Base-by-base conservation (phyloP, 2,329 filamentous ascomycete species). In the Plectosphaerella cucumerina region DNA sequence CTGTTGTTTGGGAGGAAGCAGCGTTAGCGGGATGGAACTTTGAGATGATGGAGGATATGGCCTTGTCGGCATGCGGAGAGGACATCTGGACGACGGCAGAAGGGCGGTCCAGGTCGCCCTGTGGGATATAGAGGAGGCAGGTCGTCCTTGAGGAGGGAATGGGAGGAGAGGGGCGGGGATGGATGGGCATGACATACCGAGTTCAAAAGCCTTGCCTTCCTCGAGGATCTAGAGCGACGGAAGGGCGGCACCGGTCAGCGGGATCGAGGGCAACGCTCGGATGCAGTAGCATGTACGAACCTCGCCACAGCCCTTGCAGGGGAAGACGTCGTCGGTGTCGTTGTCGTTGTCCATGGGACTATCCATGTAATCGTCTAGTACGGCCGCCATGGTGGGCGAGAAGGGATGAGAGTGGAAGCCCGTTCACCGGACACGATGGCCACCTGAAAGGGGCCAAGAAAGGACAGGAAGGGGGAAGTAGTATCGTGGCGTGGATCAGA, bases 121-220 rank as follows among this genome's bases (percentile, higher is more conserved):
- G 26, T 31, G 9, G 26, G 39, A 23, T 23, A 21, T 20, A 34
- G 39, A 21, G 42, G 33, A 33, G 34, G 26, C 12, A 22, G 31
- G 22, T 21, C 34, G 33, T 44, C 12, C 5, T 15, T 31, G 31
- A 14, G 10, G 14, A 26, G 33, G 15, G 35, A 43, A 51, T 44
- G 37, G 43, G 21, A n/a, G 44, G 26, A 35, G 44, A 48, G 41
- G 35, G 18, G 14, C 33, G 22, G 21, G n/a, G 35, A 21, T 47
- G 35, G 43, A 17, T 47, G 45, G 17, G 52, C 46, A 31, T 39
- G 42, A 76, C 79, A 52, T 77, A 97, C 93, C 91, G 63, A 99
- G 81, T 74, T 99, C 94, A 64, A 96, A 99, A 48, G 94, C 94
- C 72, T 97, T 97, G 62, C 94, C 94, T 78, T 99, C 94, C 71